Conservation (phyloP, 352 stramenopile genomes). For the Globisporangium perplexum region DNA sequence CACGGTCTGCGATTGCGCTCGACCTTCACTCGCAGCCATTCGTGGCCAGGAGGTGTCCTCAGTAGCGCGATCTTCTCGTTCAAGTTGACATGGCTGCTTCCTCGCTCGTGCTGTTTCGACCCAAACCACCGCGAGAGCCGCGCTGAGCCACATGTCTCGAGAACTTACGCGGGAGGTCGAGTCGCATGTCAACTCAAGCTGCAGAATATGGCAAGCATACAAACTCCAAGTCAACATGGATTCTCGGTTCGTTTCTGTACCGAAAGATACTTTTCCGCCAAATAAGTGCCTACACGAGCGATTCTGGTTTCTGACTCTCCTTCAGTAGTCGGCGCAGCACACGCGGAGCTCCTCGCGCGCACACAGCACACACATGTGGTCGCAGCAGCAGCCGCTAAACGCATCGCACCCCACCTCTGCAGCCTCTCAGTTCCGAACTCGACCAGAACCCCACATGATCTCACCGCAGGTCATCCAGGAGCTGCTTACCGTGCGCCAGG, state of each 20-base stretch:
- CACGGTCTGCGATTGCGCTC: not conserved
- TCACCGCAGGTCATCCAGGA: conserved; percentile 34
- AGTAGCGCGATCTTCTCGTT: not conserved
- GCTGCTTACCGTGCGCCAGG: conserved; percentile 25
- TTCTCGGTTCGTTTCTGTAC: not conserved
- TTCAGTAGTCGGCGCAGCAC: too few species aligned
- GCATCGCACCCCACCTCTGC: too few species aligned
- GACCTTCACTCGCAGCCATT: conserved; percentile 1
- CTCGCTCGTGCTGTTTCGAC: too few species aligned
- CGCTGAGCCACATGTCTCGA: too few species aligned
- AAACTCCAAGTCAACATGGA: not conserved
- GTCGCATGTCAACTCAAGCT: not conserved
- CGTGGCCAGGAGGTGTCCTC: too few species aligned
- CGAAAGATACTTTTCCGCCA: not conserved
- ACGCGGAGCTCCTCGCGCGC: too few species aligned
- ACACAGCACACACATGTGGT: too few species aligned
- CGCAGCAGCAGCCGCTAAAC: too few species aligned
- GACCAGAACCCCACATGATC: conserved; percentile 12
- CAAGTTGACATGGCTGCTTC: not conserved
- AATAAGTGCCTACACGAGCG: not conserved
- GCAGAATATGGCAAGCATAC: too few species aligned
- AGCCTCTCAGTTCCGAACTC: not conserved
- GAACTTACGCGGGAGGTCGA: not conserved
- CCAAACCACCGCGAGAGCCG: too few species aligned
- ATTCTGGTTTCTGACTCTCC: not conserved